These are phyloP conservation scores for Terfezia boudieri DNA, from an alignment of 495 filamentous ascomycete genomes.

Conservation along the genomic window DNA sequence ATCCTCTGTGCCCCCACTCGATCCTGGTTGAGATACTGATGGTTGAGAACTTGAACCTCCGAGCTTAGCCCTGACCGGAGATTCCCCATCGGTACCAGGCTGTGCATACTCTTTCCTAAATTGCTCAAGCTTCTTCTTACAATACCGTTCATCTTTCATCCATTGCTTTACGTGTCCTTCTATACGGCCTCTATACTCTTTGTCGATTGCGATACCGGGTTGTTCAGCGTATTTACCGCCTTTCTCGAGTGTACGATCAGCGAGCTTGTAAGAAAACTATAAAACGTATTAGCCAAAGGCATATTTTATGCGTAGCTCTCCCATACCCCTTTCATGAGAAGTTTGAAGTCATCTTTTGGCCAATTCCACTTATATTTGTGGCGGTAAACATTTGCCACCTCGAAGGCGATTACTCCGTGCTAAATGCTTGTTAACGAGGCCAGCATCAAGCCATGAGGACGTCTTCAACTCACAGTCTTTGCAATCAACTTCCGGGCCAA, in stretches of 20 bases:
- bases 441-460: not conserved
- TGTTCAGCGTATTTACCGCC: not conserved
- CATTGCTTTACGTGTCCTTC: not conserved
- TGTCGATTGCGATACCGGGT: not conserved
- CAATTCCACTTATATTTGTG: conserved; percentile 9
- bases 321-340: not conserved
- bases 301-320: not conserved
- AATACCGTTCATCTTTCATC: not conserved
- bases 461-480: conserved; percentile 8
- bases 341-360: not conserved
- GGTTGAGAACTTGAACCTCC: conserved; percentile 2
- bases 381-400: not conserved
- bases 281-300: not conserved
- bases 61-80: conserved; percentile 9
- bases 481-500: conserved; percentile 16
- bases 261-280: not conserved
- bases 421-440: conserved; percentile 9
- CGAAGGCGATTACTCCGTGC: conserved; percentile 15
- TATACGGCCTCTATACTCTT: not conserved
- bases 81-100: conserved; percentile 12
- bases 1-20: not conserved
- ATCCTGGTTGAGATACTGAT: conserved; percentile 3
- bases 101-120: not conserved
- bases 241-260: not conserved
- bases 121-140: not conserved